phyloP scores from a whole-genome alignment of 2,329 filamentous ascomycete genomes.

The Fusarium veterinarium region DNA sequence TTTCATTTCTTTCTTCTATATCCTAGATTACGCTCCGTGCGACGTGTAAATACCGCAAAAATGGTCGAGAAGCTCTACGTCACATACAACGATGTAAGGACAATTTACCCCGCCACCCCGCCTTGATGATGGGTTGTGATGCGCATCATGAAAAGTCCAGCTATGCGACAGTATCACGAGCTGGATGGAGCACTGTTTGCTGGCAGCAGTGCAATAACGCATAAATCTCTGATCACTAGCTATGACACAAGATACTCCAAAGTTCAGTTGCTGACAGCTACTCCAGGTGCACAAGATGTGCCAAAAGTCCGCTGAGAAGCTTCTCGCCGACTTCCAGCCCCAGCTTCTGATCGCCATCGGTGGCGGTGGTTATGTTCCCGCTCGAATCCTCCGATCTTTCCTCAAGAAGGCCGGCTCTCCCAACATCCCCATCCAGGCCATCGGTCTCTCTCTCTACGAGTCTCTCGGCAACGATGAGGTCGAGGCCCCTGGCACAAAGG shows the following conservation, averaged over 20 bases:
- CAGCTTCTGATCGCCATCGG: slow-evolving; percentile 99
- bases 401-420: slow-evolving; percentile 86
- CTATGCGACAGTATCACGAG: slow-evolving; percentile 7
- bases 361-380: slow-evolving; percentile 95
- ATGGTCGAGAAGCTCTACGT: slow-evolving; percentile 91
- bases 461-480: slow-evolving; percentile 70
- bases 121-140: slow-evolving; percentile 36
- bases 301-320: slow-evolving; percentile 82
- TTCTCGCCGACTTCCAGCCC: slow-evolving; percentile 87
- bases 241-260: background rate
- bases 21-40: background rate
- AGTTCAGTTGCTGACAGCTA: slow-evolving; percentile 24
- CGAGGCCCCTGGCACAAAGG: slow-evolving; percentile 87
- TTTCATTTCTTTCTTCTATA: background rate
- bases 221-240: background rate
- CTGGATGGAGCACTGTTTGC: background rate
- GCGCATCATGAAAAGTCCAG: slow-evolving; percentile 25
- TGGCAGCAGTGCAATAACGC: background rate
- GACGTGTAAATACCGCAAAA: slow-evolving; percentile 52
- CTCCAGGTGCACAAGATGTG: slow-evolving; percentile 95
- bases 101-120: slow-evolving; percentile 45
- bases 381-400: slow-evolving; percentile 96
- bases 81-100: slow-evolving; percentile 87
- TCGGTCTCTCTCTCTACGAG: slow-evolving; percentile 97
- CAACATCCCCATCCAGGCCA: slow-evolving; percentile 99